Conservation (phyloP, 2,329 filamentous ascomycete species). For the Trichoderma sp. region DNA sequence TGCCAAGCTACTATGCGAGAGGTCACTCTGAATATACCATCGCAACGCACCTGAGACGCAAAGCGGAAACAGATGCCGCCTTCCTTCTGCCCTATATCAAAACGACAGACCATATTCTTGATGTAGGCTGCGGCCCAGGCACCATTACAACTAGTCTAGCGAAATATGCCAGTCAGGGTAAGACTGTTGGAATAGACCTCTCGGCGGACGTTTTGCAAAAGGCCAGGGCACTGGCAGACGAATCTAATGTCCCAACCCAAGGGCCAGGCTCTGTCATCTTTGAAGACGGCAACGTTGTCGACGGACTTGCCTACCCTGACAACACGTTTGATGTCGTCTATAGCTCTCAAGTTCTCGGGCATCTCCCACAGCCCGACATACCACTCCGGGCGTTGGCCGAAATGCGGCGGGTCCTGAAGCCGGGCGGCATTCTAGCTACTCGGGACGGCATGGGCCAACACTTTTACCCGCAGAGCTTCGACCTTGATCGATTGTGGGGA, state of each 20-base stretch:
- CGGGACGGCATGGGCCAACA: slow-evolving; percentile 6
- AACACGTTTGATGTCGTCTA: slow-evolving; percentile 7
- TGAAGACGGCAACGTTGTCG: slow-evolving; percentile 1
- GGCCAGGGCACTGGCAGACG: neutral
- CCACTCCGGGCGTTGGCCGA: slow-evolving; percentile 1
- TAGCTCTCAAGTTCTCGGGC: slow-evolving; percentile 3
- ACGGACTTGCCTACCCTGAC: slow-evolving; percentile 9
- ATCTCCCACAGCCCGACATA: neutral
- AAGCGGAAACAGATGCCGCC: neutral
- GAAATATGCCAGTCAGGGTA: neutral
- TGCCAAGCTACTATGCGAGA: slow-evolving; percentile 11
- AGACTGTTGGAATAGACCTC: neutral
- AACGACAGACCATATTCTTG: neutral
- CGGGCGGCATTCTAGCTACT: slow-evolving; percentile 10
- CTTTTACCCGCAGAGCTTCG: slow-evolving; percentile 6
- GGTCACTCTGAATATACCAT: slow-evolving; percentile 14
- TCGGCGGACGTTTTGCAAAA: neutral
- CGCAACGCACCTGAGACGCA: neutral
- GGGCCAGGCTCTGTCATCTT: slow-evolving; percentile 2
- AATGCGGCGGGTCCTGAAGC: slow-evolving; percentile 13
- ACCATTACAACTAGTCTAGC: neutral
- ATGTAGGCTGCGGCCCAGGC: slow-evolving; percentile 11
- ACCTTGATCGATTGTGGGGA: slow-evolving; percentile 5
- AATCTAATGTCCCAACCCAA: neutral
- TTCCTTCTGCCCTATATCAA: neutral